Base-by-base conservation (phyloP, 768 basidiomycete species). In the Pholiota microspora region DNA sequence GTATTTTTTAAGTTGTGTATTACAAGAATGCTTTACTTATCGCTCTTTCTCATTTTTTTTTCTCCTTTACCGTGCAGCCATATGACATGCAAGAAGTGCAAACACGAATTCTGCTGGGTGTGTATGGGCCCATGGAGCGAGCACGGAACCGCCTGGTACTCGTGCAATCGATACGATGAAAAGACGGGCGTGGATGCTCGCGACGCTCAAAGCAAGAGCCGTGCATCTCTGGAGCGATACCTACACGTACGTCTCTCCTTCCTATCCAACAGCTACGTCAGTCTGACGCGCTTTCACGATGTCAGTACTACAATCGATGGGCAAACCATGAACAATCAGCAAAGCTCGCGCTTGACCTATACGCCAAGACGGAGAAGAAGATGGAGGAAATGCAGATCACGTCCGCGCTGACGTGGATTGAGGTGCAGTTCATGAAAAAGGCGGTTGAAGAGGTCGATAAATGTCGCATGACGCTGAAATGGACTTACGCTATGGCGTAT, bases 51-150 rank as follows among this genome's bases (percentile, higher is more conserved):
- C 12, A 6, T 31, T 6, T 18, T 8, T 50, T 54, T 6, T 12
- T 51, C 15, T 23, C 54, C 24, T 49, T 45, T 36, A 31, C 38
- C n/a, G n/a, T n/a, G 15, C 59, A 97, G 95, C 78, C 97, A 99
- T 71, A 99, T 99, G 96, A 98, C 96, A 16, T 98, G 97, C 79
- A 96, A 97, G 81, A 98, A 98, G 74, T 98, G 97, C 81, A 96
- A 93, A 66, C 85, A 94, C 62, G 92, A 93, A 76, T 99, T 98
- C 71, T 99, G 97, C 69, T 99, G 97, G 97, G 95, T 99, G 35
- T 99, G 97, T 74, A 97, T 98, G 94, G 96, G 94, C 7, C 92
- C 94, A 1, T 99, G 97, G 97, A 83, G 85, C 29, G 96, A 96
- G 65, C 97, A 99, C 62, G 97, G 97, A 8, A 98, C 94, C 0